Percentiles rank a stretch among this genome's conserved stretches.
phyloP scores from a whole-genome alignment of 768 basidiomycete genomes.

The Mrakia frigida region DNA sequence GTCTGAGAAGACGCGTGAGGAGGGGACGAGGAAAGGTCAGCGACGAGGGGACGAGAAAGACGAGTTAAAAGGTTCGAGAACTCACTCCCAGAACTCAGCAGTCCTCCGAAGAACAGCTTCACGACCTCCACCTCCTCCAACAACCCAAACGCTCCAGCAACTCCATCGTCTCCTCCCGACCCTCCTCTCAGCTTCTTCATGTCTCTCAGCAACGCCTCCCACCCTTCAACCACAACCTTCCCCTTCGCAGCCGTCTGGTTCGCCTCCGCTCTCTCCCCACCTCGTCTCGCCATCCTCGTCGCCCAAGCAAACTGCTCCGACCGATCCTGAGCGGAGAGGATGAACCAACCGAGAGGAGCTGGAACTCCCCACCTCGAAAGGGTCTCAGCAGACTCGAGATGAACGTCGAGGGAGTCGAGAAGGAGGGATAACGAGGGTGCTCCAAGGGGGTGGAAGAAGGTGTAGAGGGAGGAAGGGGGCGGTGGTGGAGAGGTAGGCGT shows the following conservation, averaged over 20 bases:
- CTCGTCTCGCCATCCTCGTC: constrained; percentile 57
- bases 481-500: constrained; percentile 58
- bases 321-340: constrained; percentile 64
- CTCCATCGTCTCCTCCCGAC: constrained; percentile 46
- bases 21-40: constrained; percentile 46
- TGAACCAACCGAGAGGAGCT: constrained; percentile 81
- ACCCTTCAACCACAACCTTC: constrained; percentile 56
- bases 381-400: constrained; percentile 89
- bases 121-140: constrained; percentile 65
- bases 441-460: constrained; percentile 78
- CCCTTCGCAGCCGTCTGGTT: constrained; percentile 49
- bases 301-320: constrained; percentile 77
- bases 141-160: constrained; percentile 74
- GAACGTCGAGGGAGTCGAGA: constrained; percentile 86
- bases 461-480: constrained; percentile 61
- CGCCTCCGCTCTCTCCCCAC: constrained; percentile 33
- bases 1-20: constrained; percentile 24
- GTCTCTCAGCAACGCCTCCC: constrained; percentile 82
- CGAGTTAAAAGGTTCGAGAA: constrained; percentile 36
- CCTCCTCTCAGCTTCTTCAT: constrained; percentile 72
- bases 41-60: neutral
- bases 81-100: constrained; percentile 83
- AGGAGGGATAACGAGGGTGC: constrained; percentile 68
- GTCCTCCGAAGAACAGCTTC: constrained; percentile 76
- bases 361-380: constrained; percentile 80